phyloP scores from a whole-genome alignment of 106 monocot genomes.

The Dendrobium nobile region DNA sequence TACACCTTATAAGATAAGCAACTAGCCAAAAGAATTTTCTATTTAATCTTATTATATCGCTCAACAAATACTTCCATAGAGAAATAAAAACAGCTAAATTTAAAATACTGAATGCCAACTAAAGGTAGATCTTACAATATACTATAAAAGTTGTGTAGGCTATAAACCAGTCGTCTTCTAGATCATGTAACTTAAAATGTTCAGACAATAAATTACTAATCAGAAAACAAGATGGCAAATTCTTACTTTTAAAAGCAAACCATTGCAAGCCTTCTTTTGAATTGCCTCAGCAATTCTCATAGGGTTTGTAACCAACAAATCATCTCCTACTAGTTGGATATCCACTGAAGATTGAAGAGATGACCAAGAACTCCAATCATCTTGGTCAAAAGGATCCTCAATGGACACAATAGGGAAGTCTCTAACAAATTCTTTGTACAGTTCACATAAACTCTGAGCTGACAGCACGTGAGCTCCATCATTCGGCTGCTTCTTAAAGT shows the following conservation, averaged over 20 bases:
- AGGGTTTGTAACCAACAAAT: slow-evolving; percentile 93
- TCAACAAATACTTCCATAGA: no score
- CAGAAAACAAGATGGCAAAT: background rate
- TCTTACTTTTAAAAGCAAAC: slow-evolving; percentile 68
- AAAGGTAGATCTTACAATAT: no score
- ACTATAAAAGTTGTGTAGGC: no score
- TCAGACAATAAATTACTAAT: background rate
- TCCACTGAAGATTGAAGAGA: slow-evolving; percentile 72
- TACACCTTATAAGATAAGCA: no score
- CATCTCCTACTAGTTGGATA: slow-evolving; percentile 95
- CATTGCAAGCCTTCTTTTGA: slow-evolving; percentile 91
- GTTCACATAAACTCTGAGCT: slow-evolving; percentile 58
- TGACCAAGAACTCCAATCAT: slow-evolving; percentile 93
- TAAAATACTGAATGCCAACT: no score
- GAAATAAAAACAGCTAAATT: no score
- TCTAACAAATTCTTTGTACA: slow-evolving; percentile 83
- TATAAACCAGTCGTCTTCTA: no score
- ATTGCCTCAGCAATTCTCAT: slow-evolving; percentile 89
- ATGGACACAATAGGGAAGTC: slow-evolving; percentile 98
- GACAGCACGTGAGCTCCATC: slow-evolving; percentile 69
- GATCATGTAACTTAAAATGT: no score
- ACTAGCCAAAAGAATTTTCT: no score
- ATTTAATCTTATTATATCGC: no score
- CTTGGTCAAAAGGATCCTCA: slow-evolving; percentile 97
- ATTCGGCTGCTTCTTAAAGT: slow-evolving; percentile 96